A percentile compares a stretch with the other conserved stretches of the same genome.
Evolutionary conservation across 1,284 basidiomycete species (phyloP).

Genomic region (Apiotrichum montevideense): DNA sequence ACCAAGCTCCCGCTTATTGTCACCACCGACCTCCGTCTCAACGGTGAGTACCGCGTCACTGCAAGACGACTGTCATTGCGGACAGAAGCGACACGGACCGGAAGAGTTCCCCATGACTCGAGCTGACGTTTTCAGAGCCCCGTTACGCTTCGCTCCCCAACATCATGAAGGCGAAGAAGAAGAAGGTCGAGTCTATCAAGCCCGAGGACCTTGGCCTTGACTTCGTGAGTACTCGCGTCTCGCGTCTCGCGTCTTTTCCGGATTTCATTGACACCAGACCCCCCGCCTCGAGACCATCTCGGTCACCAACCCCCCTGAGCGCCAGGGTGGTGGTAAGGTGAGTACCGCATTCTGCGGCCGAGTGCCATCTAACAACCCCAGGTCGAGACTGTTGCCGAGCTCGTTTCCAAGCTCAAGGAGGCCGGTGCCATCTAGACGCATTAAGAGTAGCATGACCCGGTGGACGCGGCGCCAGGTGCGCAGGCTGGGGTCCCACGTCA

Average conservation of each 20-base stretch:
- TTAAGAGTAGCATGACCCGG: neutral
- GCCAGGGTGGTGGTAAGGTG: slow-evolving; percentile 88
- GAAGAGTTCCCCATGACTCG: neutral
- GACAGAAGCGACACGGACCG: neutral
- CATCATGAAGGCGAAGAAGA: slow-evolving; percentile 99
- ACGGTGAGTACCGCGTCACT: slow-evolving; percentile 52
- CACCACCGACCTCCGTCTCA: slow-evolving; percentile 72
- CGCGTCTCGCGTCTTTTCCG: neutral
- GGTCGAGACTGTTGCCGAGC: slow-evolving; percentile 78
- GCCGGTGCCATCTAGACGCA: slow-evolving; percentile 60
- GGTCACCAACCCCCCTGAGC: slow-evolving; percentile 84
- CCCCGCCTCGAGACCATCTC: slow-evolving; percentile 82
- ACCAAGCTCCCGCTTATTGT: slow-evolving; percentile 78
- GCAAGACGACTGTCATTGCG: no score
- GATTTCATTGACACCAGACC: slow-evolving; percentile 30
- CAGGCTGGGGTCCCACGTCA: neutral
- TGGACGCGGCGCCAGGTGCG: no score
- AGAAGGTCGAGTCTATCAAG: slow-evolving; percentile 80
- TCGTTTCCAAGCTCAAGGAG: slow-evolving; percentile 84
- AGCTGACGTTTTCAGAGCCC: slow-evolving; percentile 61
- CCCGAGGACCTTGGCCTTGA: slow-evolving; percentile 67
- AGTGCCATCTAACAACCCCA: neutral
- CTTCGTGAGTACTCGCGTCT: slow-evolving; percentile 31
- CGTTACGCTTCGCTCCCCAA: slow-evolving; percentile 90
- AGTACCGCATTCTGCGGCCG: slow-evolving; percentile 14